A percentile compares a stretch with the other conserved stretches of the same genome.
Evolutionary conservation across 192 early-diverging fungal species (phyloP).

Genomic region (Podila clonocystis): DNA sequence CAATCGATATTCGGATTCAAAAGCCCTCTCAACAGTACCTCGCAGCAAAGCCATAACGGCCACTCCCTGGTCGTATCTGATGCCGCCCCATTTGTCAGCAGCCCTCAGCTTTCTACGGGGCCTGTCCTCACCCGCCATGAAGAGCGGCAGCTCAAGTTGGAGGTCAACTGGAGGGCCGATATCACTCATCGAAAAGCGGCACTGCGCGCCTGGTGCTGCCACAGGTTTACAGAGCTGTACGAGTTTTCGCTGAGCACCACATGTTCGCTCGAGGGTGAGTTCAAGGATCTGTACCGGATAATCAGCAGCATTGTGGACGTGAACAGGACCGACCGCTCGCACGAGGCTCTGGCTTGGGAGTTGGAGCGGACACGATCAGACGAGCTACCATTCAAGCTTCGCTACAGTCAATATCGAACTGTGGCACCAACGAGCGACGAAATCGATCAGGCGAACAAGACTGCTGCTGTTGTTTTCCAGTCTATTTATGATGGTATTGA

Average conservation of each 20-base stretch:
- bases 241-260: conserved; percentile 18
- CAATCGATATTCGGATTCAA: conserved; percentile 1
- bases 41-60: neutral
- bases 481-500: neutral
- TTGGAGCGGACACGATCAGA: conserved; percentile 13
- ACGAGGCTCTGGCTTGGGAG: conserved; percentile 14
- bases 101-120: neutral
- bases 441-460: conserved; percentile 14
- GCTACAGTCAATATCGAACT: conserved; percentile 30
- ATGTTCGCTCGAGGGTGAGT: conserved; percentile 16
- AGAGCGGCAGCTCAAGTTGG: conserved; percentile 19
- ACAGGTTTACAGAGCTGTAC: conserved; percentile 24
- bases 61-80: neutral
- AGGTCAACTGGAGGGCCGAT: conserved; percentile 32
- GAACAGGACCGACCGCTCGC: conserved; percentile 18
- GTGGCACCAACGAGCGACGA: conserved; percentile 28
- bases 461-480: conserved; percentile 12
- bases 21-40: neutral
- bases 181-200: conserved; percentile 31
- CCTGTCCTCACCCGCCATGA: conserved; percentile 21
- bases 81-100: neutral
- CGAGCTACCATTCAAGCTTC: conserved; percentile 21
- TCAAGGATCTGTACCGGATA: conserved; percentile 31
- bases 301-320: conserved; percentile 23
- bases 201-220: conserved; percentile 32